A percentile compares a stretch with the other conserved stretches of the same genome.
These are phyloP conservation scores for Endothia cerciana DNA, from an alignment of 2,329 filamentous ascomycete species.

Conservation along the genomic window DNA sequence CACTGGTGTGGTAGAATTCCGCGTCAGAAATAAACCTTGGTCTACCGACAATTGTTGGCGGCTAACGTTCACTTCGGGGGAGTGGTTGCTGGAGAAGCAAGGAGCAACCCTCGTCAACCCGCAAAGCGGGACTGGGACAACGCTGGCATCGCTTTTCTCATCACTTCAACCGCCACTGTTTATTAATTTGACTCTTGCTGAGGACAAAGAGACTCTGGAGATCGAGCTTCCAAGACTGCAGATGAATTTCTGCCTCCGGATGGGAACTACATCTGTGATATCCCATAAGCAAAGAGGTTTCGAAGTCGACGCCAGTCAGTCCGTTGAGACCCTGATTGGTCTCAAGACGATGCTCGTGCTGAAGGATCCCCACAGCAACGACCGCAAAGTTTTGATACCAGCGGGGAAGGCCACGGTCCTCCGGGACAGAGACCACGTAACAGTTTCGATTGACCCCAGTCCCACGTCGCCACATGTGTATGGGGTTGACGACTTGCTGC, in stretches of 20 bases:
- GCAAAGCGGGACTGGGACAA: slow-evolving; percentile 39
- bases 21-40: slow-evolving; percentile 37
- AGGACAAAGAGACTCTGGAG: slow-evolving; percentile 33
- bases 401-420: slow-evolving; percentile 38
- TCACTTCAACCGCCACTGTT: slow-evolving; percentile 41
- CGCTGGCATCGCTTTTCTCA: slow-evolving; percentile 39
- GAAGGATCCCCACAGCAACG: slow-evolving; percentile 19
- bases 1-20: slow-evolving; percentile 39
- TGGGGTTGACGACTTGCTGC: slow-evolving; percentile 52
- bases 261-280: slow-evolving; percentile 36
- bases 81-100: slow-evolving; percentile 34
- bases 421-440: slow-evolving; percentile 36
- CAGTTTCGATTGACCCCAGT: slow-evolving; percentile 40
- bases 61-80: neutral
- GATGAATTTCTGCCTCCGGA: slow-evolving; percentile 49
- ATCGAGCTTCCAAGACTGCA: slow-evolving; percentile 52
- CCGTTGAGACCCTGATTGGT: slow-evolving; percentile 52
- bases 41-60: slow-evolving; percentile 8
- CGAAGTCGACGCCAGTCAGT: slow-evolving; percentile 50
- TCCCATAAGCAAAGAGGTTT: slow-evolving; percentile 57
- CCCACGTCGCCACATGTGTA: slow-evolving; percentile 45
- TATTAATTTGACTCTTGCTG: slow-evolving; percentile 41
- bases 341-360: slow-evolving; percentile 55
- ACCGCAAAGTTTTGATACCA: slow-evolving; percentile 44
- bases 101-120: slow-evolving; percentile 38